These are phyloP conservation scores for Microbotryomycetes sp. DNA, from an alignment of 1,284 basidiomycete genomes.

Conservation along the genomic window DNA sequence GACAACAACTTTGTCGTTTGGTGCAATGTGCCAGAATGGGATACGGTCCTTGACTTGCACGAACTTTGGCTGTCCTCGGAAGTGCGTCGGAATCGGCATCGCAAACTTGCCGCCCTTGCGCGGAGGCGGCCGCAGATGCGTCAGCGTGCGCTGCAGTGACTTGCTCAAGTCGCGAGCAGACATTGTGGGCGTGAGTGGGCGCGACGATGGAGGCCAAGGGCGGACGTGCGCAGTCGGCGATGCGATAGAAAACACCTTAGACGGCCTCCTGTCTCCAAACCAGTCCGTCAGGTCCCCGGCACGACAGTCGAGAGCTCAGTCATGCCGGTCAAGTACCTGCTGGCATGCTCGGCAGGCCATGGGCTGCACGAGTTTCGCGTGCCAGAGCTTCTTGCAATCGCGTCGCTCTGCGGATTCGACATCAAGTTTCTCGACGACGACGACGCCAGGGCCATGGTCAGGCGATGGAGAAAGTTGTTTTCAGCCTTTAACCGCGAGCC, in stretches of 20 bases:
- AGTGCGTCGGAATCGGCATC: conserved; percentile 37
- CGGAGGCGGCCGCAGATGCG: conserved; percentile 37
- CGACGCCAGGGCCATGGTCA: not conserved
- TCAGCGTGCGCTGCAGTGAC: conserved; percentile 38
- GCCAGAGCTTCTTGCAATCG: conserved; percentile 30
- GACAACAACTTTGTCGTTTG: conserved; percentile 40
- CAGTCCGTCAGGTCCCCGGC: too few relatives aligned
- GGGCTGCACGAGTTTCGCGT: conserved; percentile 28
- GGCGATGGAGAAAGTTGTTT: conserved; percentile 1
- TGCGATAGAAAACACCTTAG: too few relatives aligned
- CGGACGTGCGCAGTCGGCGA: too few relatives aligned
- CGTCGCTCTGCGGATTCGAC: conserved; percentile 11
- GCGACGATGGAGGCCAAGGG: too few relatives aligned
- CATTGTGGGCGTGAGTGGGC: conserved; percentile 5
- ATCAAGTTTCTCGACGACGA: conserved; percentile 16
- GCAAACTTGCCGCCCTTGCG: conserved; percentile 37
- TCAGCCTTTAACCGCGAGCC: conserved; percentile 2
- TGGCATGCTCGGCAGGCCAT: conserved; percentile 22
- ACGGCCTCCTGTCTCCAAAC: too few relatives aligned
- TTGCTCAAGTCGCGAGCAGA: conserved; percentile 11
- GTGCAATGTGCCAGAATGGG: conserved; percentile 43
- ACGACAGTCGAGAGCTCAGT: too few relatives aligned
- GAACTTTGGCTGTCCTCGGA: conserved; percentile 36
- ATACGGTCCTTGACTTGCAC: conserved; percentile 43
- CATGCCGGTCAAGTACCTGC: conserved; percentile 27